phyloP scores from a whole-genome alignment of 805 yeast genomes.

The Candida taoyuanica region DNA sequence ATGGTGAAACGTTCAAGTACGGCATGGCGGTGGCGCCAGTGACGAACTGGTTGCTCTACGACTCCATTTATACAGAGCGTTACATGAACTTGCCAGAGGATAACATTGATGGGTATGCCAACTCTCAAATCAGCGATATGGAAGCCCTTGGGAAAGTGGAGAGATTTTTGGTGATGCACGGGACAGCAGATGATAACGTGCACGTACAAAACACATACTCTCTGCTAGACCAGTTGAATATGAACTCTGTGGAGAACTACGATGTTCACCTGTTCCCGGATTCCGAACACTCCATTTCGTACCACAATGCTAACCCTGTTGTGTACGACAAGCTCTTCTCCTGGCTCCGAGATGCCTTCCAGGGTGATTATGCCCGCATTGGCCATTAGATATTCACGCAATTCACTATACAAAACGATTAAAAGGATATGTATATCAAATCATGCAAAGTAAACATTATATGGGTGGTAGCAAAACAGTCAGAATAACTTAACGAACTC shows the following conservation, averaged over 20 bases:
- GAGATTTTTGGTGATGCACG: conserved; percentile 89
- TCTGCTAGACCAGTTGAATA: conserved; percentile 68
- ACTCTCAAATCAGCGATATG: conserved; percentile 53
- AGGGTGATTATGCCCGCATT: conserved; percentile 37
- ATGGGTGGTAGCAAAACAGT: too few relatives aligned
- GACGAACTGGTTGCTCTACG: conserved; percentile 89
- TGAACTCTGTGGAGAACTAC: conserved; percentile 71
- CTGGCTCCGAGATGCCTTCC: conserved; percentile 65
- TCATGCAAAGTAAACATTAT: background rate
- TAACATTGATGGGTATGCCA: conserved; percentile 59
- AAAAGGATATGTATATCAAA: background rate
- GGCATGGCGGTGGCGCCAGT: conserved; percentile 99
- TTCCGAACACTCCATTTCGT: conserved; percentile 67
- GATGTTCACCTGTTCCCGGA: conserved; percentile 81
- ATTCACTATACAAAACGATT: background rate
- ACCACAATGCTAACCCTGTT: conserved; percentile 65
- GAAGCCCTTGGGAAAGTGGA: conserved; percentile 48
- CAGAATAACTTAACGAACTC: background rate
- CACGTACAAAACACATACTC: conserved; percentile 87
- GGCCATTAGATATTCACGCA: conserved; percentile 11
- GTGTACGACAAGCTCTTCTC: conserved; percentile 61
- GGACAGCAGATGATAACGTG: conserved; percentile 96
- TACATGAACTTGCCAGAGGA: conserved; percentile 81
- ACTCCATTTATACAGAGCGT: conserved; percentile 91
- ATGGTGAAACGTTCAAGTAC: conserved; percentile 67